Percentiles rank a stretch among this genome's conserved stretches.
Conservation (phyloP, 2,329 filamentous ascomycete species). For the Aspergillus ibericus region DNA sequence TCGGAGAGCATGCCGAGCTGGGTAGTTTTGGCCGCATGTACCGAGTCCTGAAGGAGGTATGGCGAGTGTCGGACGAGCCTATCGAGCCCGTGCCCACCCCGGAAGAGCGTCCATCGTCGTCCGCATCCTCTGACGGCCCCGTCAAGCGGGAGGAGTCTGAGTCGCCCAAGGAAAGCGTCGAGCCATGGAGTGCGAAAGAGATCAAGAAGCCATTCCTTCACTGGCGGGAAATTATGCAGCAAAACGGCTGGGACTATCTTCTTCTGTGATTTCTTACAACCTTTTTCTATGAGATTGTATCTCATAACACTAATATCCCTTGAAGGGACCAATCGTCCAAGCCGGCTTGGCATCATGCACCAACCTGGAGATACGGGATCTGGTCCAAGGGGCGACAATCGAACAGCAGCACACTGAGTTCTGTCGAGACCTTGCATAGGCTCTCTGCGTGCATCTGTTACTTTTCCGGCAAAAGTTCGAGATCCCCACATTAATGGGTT, state of each 20-base stretch:
- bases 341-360: slow-evolving; percentile 19
- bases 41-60: slow-evolving; percentile 77
- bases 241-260: slow-evolving; percentile 89
- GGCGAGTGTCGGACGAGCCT: slow-evolving; percentile 69
- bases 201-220: slow-evolving; percentile 65
- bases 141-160: slow-evolving; percentile 24
- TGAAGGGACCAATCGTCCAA: slow-evolving; percentile 20
- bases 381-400: background rate
- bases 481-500: background rate
- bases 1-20: slow-evolving; percentile 74
- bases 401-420: background rate
- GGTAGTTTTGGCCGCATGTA: slow-evolving; percentile 85
- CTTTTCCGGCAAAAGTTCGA: background rate
- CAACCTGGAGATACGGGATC: slow-evolving; percentile 9
- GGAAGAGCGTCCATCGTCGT: slow-evolving; percentile 10
- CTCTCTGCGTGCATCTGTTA: background rate
- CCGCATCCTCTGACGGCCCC: slow-evolving; percentile 10
- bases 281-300: slow-evolving; percentile 16
- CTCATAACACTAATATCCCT: slow-evolving; percentile 18
- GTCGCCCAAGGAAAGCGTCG: slow-evolving; percentile 13
- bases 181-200: slow-evolving; percentile 18
- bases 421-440: no score
- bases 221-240: slow-evolving; percentile 92
- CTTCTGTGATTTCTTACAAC: slow-evolving; percentile 63
- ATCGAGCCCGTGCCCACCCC: slow-evolving; percentile 6